These are phyloP conservation scores for Coemansia erecta DNA, from an alignment of 192 early-diverging fungal species.

Conservation along the genomic window DNA sequence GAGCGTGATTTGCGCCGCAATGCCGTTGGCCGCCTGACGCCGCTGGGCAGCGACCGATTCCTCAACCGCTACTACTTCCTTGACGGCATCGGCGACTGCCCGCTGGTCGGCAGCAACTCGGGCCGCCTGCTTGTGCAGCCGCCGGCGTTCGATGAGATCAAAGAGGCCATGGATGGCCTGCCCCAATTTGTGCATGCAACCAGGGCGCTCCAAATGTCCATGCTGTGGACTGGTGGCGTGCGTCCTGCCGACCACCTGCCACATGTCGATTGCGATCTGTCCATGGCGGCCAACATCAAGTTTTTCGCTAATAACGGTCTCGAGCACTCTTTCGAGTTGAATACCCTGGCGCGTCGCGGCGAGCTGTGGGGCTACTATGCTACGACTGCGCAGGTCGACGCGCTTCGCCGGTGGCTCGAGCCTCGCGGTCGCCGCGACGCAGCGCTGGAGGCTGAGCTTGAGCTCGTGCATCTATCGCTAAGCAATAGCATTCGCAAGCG, in stretches of 20 bases:
- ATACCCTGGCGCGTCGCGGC: slow-evolving; percentile 4
- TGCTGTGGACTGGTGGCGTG: slow-evolving; percentile 30
- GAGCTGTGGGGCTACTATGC: slow-evolving; percentile 57
- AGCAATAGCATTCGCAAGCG: slow-evolving; percentile 58
- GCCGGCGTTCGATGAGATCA: slow-evolving; percentile 50
- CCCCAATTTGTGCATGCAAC: slow-evolving; percentile 22
- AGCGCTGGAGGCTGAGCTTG: slow-evolving; percentile 59
- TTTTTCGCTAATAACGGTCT: too few relatives aligned
- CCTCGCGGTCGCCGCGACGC: slow-evolving; percentile 72
- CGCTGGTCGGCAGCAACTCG: slow-evolving; percentile 47
- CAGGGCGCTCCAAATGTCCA: slow-evolving; percentile 48
- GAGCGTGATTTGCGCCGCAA: slow-evolving; percentile 68
- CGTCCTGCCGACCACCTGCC: neutral
- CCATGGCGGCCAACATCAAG: too few relatives aligned
- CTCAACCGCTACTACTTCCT: slow-evolving; percentile 89
- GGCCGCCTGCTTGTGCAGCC: slow-evolving; percentile 63
- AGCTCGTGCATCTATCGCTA: slow-evolving; percentile 49
- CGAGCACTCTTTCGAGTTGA: neutral
- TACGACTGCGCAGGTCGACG: slow-evolving; percentile 60
- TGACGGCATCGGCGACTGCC: slow-evolving; percentile 69
- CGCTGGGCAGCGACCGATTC: slow-evolving; percentile 82
- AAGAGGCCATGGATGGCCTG: slow-evolving; percentile 8
- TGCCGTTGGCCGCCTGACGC: slow-evolving; percentile 64
- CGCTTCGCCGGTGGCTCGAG: slow-evolving; percentile 73
- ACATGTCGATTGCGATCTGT: too few relatives aligned